Percentiles rank a stretch among this genome's conserved stretches.
Conservation (phyloP, 2,329 filamentous ascomycete species). For the Chaetomium sp. region DNA sequence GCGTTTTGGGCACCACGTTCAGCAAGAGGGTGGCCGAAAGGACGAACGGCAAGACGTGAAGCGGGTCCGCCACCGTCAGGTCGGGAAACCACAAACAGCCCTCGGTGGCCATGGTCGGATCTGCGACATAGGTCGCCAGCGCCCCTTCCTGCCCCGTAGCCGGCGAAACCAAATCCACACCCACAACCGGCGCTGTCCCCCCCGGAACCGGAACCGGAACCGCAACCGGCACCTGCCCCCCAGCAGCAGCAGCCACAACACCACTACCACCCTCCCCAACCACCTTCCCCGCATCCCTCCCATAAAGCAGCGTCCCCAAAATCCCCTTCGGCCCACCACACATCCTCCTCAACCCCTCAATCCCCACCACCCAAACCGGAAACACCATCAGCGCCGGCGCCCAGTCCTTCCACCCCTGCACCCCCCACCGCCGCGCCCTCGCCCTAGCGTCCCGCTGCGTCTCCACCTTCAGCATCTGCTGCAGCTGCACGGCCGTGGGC, state of each 20-base stretch:
- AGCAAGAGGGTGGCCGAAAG: constrained; percentile 43
- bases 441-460: neutral
- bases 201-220: neutral
- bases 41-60: constrained; percentile 49
- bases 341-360: constrained; percentile 55
- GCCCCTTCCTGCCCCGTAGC: constrained; percentile 17
- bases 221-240: neutral
- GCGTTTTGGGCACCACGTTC: constrained; percentile 41
- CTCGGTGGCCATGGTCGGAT: constrained; percentile 50
- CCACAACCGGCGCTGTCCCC: neutral
- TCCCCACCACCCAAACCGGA: constrained; percentile 53
- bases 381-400: constrained; percentile 44
- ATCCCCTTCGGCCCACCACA: constrained; percentile 46
- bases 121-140: constrained; percentile 30
- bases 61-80: constrained; percentile 55
- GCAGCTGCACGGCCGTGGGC: neutral
- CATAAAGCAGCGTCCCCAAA: constrained; percentile 40
- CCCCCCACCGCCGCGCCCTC: constrained; percentile 42
- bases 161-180: neutral
- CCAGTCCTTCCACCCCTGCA: constrained; percentile 53
- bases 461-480: neutral
- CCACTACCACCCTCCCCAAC: constrained; percentile 10
- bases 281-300: constrained; percentile 17
- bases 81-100: constrained; percentile 60
- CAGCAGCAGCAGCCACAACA: constrained; percentile 7